phyloP scores from a whole-genome alignment of 2,329 filamentous ascomycete species.

The Diaporthe australafricana region DNA sequence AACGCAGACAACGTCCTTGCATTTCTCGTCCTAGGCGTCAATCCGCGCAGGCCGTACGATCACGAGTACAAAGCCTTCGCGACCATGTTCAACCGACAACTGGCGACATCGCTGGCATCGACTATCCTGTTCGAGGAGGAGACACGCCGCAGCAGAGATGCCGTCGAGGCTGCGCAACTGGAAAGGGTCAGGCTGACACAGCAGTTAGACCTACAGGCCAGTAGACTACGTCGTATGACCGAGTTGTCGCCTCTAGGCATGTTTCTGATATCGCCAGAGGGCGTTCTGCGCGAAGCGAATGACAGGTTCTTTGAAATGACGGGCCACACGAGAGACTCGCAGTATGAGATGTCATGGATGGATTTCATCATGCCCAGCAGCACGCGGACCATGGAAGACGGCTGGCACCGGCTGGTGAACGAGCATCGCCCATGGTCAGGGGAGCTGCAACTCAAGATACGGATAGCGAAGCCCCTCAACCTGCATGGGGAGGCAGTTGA shows the following conservation, averaged over 20 bases:
- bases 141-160: conserved; percentile 60
- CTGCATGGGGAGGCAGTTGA: conserved; percentile 53
- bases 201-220: conserved; percentile 50
- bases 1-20: conserved; percentile 69
- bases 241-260: conserved; percentile 51
- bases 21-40: conserved; percentile 71
- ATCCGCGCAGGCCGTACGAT: conserved; percentile 72
- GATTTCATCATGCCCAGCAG: conserved; percentile 53
- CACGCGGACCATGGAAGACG: conserved; percentile 45
- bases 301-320: conserved; percentile 61
- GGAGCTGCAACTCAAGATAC: conserved; percentile 56
- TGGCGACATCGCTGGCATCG: conserved; percentile 72
- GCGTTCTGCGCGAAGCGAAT: conserved; percentile 56
- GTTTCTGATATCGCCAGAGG: conserved; percentile 54
- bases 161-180: conserved; percentile 48
- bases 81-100: conserved; percentile 55
- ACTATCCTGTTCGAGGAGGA: conserved; percentile 75
- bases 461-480: conserved; percentile 45
- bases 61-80: conserved; percentile 72
- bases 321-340: conserved; percentile 50
- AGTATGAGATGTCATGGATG: conserved; percentile 55
- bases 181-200: conserved; percentile 49
- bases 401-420: conserved; percentile 52
- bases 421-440: conserved; percentile 51
- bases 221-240: conserved; percentile 51